Evolutionary conservation across 768 basidiomycete species (phyloP), one percentile per base, ranked within the genome.

Genomic region (Rhodotorula paludigena): DNA sequence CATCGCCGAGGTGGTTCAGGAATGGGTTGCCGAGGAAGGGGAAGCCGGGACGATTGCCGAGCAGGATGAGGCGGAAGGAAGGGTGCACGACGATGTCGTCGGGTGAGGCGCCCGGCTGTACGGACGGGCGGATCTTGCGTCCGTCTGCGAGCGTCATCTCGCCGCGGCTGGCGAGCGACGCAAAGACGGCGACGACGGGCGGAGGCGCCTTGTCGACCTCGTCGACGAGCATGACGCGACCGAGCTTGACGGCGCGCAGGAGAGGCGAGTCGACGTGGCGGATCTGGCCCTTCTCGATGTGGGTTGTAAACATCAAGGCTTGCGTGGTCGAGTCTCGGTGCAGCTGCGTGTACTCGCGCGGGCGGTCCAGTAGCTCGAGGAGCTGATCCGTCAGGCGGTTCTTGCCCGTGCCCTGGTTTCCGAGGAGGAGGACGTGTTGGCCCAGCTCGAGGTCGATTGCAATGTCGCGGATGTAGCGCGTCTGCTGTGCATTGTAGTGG

Each of bases 161-260:
- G 9, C 69, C 69, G 30, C 69, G 64, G 23, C n/a, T 35, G 7
- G 69, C 69, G 39, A 71, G 63, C n/a, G 61, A 63, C 8, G 61
- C 35, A 11, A 71, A 48, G 1, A 57, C 65, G 9, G 65, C 69
- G 30, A 60, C 53, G 52, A 66, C 65, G 3, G 44, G 48, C 4
- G 69, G 62, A 0, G 61, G 36, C 11, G 69, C 69, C 54, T 71
- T 71, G 69, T 71, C 69, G 5, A 56, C 57, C 44, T 71, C 69
- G 59, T 71, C 69, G 36, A 71, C 51, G 15, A 71, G 41, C 28
- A 71, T 41, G 20, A 64, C 53, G 5, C 69, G 64, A 9, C 69
- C 69, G 54, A 42, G 47, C 35, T 36, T 54, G 47, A 71, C 42
- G 5, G 69, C 69, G 18, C 57, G 52, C 7, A 71, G 28, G 20